Evolutionary conservation across 352 stramenopile genomes (phyloP).

Genomic region (Phytophthora kernoviae): DNA sequence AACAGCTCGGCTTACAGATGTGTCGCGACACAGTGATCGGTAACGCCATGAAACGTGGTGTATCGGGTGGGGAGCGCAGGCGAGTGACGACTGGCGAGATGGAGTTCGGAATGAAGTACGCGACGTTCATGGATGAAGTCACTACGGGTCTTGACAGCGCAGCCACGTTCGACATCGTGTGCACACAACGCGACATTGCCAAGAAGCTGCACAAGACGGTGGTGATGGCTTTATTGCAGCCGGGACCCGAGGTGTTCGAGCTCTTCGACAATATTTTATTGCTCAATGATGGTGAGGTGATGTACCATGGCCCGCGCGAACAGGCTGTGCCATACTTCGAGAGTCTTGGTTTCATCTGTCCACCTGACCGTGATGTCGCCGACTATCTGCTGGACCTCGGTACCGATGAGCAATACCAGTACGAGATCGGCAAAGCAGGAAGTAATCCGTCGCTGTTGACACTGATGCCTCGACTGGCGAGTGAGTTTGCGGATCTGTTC

Average conservation of each 20-base stretch:
- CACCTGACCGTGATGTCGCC: conserved; percentile 20
- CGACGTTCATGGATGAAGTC: conserved; percentile 86
- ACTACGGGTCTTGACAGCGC: conserved; percentile 87
- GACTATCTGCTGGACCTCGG: conserved; percentile 26
- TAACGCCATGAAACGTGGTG: conserved; percentile 39
- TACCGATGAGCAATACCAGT: conserved; percentile 31
- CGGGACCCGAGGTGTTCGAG: conserved; percentile 14
- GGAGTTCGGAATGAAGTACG: conserved; percentile 78
- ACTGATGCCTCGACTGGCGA: conserved; percentile 11
- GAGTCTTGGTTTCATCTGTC: conserved; percentile 27
- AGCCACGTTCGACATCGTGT: conserved; percentile 87
- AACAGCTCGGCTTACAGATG: conserved; percentile 33
- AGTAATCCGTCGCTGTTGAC: conserved; percentile 1
- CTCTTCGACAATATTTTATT: conserved; percentile 81
- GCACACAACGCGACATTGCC: conserved; percentile 27
- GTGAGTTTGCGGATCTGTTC: conserved; percentile 16
- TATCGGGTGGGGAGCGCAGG: conserved; percentile 86
- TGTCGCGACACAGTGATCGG: conserved; percentile 50
- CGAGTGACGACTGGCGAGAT: conserved; percentile 87
- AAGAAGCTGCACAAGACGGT: conserved; percentile 36
- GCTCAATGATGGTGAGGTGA: conserved; percentile 54
- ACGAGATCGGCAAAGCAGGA: conserved; percentile 8
- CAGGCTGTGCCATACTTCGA: conserved; percentile 46
- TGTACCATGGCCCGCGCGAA: conserved; percentile 65
- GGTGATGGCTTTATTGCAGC: conserved; percentile 62